Evolutionary conservation across 768 basidiomycete species (phyloP).

Genomic region (Lentinus tigrinus): DNA sequence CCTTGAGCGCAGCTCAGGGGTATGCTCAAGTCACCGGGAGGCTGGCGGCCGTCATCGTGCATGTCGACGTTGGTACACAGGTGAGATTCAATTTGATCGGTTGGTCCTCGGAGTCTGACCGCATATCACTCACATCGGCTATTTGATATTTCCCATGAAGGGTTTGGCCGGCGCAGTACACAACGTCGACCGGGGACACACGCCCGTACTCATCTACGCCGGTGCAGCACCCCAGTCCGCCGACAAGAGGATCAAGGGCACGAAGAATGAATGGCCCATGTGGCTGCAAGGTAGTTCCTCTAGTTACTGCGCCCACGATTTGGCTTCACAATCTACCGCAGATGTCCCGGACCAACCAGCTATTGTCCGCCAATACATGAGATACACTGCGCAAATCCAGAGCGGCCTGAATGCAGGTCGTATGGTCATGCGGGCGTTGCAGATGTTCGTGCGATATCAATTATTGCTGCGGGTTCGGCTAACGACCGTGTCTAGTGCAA

Average conservation of each 20-base stretch:
- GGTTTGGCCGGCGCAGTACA: constrained; percentile 72
- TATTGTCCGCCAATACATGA: constrained; percentile 77
- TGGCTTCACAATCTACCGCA: constrained; percentile 23
- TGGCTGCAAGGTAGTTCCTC: constrained; percentile 57
- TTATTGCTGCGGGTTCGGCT: not conserved
- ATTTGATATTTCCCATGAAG: constrained; percentile 29
- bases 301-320: not conserved
- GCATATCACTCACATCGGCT: not conserved
- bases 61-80: constrained; percentile 73
- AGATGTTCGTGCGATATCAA: constrained; percentile 46
- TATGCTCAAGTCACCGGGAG: constrained; percentile 65
- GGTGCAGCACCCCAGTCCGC: constrained; percentile 64
- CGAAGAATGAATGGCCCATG: constrained; percentile 74
- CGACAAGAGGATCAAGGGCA: constrained; percentile 56
- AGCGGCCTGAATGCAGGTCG: constrained; percentile 52
- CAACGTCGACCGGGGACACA: constrained; percentile 61
- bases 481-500: constrained; percentile 45
- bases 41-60: constrained; percentile 72
- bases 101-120: not conserved
- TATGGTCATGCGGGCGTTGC: constrained; percentile 56
- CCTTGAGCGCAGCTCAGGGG: constrained; percentile 69
- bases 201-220: constrained; percentile 72
- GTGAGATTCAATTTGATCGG: constrained; percentile 28
- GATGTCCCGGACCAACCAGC: constrained; percentile 69
- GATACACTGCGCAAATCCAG: constrained; percentile 57